A percentile compares a stretch with the other conserved stretches of the same genome.
Evolutionary conservation across 306 rosid genomes (phyloP).

Genomic region (Begonia masoniana): DNA sequence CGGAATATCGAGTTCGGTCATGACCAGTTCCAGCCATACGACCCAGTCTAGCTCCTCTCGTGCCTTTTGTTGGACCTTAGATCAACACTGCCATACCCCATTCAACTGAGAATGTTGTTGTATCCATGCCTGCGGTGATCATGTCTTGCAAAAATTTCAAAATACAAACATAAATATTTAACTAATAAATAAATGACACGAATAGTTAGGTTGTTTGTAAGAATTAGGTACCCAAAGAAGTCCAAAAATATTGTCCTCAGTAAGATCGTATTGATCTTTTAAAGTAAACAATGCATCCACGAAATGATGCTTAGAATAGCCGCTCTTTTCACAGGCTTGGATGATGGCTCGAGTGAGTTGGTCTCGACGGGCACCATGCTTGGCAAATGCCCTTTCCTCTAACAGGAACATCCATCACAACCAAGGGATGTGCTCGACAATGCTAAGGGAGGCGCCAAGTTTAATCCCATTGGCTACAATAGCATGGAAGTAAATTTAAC

Average conservation of each 20-base stretch:
- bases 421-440: constrained; percentile 84
- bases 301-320: constrained; percentile 66
- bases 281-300: constrained; percentile 73
- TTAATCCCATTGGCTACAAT: constrained; percentile 69
- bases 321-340: constrained; percentile 42
- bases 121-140: constrained; percentile 88
- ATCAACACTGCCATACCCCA: constrained; percentile 84
- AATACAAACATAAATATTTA: no score
- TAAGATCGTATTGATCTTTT: constrained; percentile 64
- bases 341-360: constrained; percentile 66
- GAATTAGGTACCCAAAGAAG: constrained; percentile 56
- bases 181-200: no score
- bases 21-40: constrained; percentile 46
- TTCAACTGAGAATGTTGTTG: constrained; percentile 54
- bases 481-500: no score
- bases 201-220: no score
- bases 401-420: constrained; percentile 79
- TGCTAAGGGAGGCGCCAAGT: constrained; percentile 66
- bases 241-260: constrained; percentile 83
- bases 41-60: constrained; percentile 66
- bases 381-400: constrained; percentile 69
- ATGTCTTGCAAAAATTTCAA: constrained; percentile 36
- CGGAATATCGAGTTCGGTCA: constrained; percentile 49
- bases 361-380: constrained; percentile 65
- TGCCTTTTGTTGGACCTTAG: constrained; percentile 70